phyloP scores from a whole-genome alignment of 148 eudicot genomes.

The Vaccinium corymbosum region DNA sequence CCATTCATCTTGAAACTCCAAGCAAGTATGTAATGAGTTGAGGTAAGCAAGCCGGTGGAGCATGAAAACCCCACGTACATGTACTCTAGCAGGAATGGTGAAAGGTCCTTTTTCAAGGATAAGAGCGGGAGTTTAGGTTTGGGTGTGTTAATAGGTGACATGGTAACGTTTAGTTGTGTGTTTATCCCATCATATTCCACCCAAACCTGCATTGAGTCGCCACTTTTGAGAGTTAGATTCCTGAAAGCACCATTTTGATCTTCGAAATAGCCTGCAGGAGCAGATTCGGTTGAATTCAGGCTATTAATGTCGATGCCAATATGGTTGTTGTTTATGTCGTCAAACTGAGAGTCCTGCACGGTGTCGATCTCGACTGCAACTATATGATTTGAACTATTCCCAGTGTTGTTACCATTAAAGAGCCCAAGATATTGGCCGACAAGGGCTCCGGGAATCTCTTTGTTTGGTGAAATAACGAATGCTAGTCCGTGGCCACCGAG shows the following conservation, averaged over 20 bases:
- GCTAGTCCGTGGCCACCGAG: slow-evolving; percentile 17
- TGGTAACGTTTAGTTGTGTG: slow-evolving; percentile 20
- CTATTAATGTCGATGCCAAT: slow-evolving; percentile 28
- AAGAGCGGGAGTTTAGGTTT: slow-evolving; percentile 21
- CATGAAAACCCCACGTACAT: slow-evolving; percentile 13
- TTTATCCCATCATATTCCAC: slow-evolving; percentile 20
- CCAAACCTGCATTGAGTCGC: slow-evolving; percentile 27
- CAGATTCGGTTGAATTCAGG: neutral
- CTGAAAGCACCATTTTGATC: neutral
- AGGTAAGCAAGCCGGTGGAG: neutral
- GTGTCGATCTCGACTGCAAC: slow-evolving; percentile 30
- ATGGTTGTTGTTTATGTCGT: slow-evolving; percentile 25
- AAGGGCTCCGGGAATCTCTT: neutral
- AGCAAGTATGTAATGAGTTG: neutral
- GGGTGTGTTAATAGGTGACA: slow-evolving; percentile 11
- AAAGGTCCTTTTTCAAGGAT: neutral
- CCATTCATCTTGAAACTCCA: slow-evolving; percentile 16
- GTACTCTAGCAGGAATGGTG: neutral
- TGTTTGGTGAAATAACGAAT: slow-evolving; percentile 21
- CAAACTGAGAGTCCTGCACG: neutral
- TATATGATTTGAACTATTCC: slow-evolving; percentile 17
- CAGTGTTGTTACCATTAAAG: slow-evolving; percentile 11
- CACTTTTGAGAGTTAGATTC: slow-evolving; percentile 14
- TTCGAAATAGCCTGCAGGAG: slow-evolving; percentile 15
- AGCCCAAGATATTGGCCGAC: slow-evolving; percentile 13